These are phyloP conservation scores for Selaginella tamariscina DNA, from an alignment of 75 land plant species.

Conservation along the genomic window DNA sequence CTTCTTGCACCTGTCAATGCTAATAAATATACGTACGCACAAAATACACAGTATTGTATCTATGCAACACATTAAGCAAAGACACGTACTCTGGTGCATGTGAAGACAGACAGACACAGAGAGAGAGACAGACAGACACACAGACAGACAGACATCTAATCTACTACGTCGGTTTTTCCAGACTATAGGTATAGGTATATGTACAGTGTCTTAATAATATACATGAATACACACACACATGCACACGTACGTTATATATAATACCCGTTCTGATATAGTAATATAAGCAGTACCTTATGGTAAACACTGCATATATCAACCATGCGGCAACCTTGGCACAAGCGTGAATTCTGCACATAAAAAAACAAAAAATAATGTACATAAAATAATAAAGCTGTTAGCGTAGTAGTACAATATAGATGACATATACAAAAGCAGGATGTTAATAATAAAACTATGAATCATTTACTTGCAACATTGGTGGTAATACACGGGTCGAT, in stretches of 20 bases:
- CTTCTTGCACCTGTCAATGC: slow-evolving; percentile 52
- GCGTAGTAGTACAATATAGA: background rate
- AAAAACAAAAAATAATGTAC: background rate
- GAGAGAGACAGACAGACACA: no score
- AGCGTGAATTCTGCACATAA: slow-evolving; percentile 38
- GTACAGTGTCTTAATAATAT: background rate
- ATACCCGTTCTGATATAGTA: slow-evolving; percentile 58
- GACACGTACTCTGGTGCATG: no score
- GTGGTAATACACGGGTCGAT: slow-evolving; percentile 49
- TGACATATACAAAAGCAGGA: background rate
- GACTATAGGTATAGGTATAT: no score
- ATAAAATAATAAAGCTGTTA: background rate
- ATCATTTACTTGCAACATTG: slow-evolving; percentile 48
- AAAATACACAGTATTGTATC: no score
- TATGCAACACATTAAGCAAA: no score
- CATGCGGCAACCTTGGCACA: slow-evolving; percentile 72
- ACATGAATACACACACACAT: slow-evolving; percentile 25
- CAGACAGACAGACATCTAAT: no score
- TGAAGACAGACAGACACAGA: no score
- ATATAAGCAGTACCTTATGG: slow-evolving; percentile 79
- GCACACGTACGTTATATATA: slow-evolving; percentile 57
- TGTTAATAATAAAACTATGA: background rate
- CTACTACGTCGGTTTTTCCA: no score
- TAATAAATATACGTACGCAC: no score
- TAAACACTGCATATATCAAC: slow-evolving; percentile 56